These are phyloP conservation scores for Penicillium chermesinum DNA, from an alignment of 495 filamentous ascomycete genomes.

Conservation along the genomic window DNA sequence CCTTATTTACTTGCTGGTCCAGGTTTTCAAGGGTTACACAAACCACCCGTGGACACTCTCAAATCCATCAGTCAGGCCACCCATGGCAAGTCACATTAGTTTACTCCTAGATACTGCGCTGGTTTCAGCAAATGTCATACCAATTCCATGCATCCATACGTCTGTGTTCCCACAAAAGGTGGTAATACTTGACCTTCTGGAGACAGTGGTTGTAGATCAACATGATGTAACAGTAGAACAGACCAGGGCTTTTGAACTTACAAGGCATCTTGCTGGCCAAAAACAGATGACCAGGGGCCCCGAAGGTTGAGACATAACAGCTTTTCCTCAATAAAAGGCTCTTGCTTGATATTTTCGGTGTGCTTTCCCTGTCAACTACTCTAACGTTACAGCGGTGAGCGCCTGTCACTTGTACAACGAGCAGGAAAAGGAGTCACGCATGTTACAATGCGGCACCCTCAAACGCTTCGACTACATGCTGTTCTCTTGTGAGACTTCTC, in stretches of 20 bases:
- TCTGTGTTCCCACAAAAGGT: constrained; percentile 5
- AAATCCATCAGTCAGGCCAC: constrained; percentile 1
- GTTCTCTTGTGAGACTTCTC: not conserved
- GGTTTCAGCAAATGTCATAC: constrained; percentile 2
- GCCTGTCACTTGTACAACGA: not conserved
- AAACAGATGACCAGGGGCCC: not conserved
- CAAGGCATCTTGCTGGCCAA: constrained; percentile 11
- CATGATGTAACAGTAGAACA: constrained; percentile 20
- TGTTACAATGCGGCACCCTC: not conserved
- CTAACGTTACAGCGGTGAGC: not conserved
- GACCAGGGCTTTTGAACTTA: not conserved
- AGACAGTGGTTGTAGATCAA: not conserved
- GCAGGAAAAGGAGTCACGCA: not conserved
- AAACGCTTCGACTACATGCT: not conserved
- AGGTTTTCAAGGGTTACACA: constrained; percentile 3
- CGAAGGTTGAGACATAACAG: not conserved
- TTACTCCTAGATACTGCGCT: not conserved
- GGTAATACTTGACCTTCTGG: not conserved
- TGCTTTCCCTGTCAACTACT: not conserved
- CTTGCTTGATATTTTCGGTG: not conserved
- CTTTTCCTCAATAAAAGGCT: not conserved
- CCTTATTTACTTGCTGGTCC: constrained; percentile 1
- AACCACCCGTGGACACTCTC: too few species aligned
- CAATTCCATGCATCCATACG: constrained; percentile 1
- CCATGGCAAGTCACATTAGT: not conserved